A percentile compares a stretch with the other conserved stretches of the same genome.
These are phyloP conservation scores for Melocanna baccifera DNA, from an alignment of 176 grass and related monocot species.

Conservation along the genomic window DNA sequence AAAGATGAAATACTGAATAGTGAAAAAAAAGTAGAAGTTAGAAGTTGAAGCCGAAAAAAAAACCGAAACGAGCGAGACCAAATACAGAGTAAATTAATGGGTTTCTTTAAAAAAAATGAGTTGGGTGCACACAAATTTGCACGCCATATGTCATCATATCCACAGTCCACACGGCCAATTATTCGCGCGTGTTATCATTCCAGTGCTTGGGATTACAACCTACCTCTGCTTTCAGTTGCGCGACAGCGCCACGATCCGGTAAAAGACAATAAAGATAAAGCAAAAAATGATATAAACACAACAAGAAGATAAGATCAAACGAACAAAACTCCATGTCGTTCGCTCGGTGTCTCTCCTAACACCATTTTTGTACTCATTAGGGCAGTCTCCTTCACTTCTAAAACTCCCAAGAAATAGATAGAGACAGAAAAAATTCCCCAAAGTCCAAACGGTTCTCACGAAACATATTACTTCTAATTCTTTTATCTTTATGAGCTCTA, in stretches of 20 bases:
- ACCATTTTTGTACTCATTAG: too few relatives aligned
- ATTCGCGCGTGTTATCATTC: not conserved
- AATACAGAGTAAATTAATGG: not conserved
- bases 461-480: too few relatives aligned
- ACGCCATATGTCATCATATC: not conserved
- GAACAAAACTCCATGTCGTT: not conserved
- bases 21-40: too few relatives aligned
- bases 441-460: constrained; percentile 35
- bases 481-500: too few relatives aligned
- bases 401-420: not conserved
- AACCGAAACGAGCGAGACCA: too few relatives aligned
- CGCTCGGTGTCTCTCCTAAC: too few relatives aligned
- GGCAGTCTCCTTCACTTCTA: too few relatives aligned
- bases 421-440: not conserved
- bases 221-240: not conserved
- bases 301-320: not conserved
- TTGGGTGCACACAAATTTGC: not conserved
- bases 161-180: not conserved
- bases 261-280: not conserved
- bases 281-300: not conserved
- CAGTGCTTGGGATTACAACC: not conserved
- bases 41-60: too few relatives aligned
- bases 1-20: too few relatives aligned
- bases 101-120: not conserved
- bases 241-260: not conserved